These are phyloP conservation scores for Penicillium psychrosexuale DNA, from an alignment of 2,329 filamentous ascomycete genomes.

Conservation along the genomic window DNA sequence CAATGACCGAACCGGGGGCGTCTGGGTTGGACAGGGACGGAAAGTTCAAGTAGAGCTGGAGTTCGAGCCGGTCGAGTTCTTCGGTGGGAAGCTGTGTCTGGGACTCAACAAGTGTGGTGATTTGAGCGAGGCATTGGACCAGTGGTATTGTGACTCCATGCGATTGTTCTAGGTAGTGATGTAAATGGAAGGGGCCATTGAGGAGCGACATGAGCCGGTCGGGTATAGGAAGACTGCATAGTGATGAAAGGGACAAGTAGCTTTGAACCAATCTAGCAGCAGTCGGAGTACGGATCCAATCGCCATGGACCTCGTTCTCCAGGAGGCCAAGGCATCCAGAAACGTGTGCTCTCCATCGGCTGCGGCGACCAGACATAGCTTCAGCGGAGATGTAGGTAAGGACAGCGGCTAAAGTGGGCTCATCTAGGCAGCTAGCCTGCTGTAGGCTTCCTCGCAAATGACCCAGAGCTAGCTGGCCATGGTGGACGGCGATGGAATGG, in stretches of 20 bases:
- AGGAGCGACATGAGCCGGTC: slow-evolving; percentile 20
- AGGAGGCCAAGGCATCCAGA: slow-evolving; percentile 22
- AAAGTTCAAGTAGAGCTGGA: slow-evolving; percentile 29
- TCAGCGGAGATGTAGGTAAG: slow-evolving; percentile 22
- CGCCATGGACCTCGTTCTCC: slow-evolving; percentile 21
- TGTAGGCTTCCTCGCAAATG: slow-evolving; percentile 26
- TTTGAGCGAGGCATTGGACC: slow-evolving; percentile 24
- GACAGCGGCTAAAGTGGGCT: slow-evolving; percentile 18
- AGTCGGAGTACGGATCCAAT: slow-evolving; percentile 17
- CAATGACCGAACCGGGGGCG: slow-evolving; percentile 15
- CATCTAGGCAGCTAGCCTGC: slow-evolving; percentile 14
- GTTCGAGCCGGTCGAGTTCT: slow-evolving; percentile 32
- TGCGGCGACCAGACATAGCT: slow-evolving; percentile 27
- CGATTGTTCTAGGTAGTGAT: slow-evolving; percentile 28
- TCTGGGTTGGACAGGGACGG: slow-evolving; percentile 25
- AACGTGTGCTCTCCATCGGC: slow-evolving; percentile 26
- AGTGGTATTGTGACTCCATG: slow-evolving; percentile 30
- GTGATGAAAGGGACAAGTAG: slow-evolving; percentile 29
- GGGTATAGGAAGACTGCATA: slow-evolving; percentile 29
- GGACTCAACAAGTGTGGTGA: slow-evolving; percentile 27
- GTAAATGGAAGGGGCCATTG: slow-evolving; percentile 18
- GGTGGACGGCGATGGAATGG: slow-evolving; percentile 28
- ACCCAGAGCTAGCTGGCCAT: slow-evolving; percentile 29
- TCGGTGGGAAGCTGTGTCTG: slow-evolving; percentile 11
- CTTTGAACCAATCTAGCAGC: slow-evolving; percentile 25